phyloP scores from a whole-genome alignment of 306 rosid genomes.

The Ochetophila trinervis region DNA sequence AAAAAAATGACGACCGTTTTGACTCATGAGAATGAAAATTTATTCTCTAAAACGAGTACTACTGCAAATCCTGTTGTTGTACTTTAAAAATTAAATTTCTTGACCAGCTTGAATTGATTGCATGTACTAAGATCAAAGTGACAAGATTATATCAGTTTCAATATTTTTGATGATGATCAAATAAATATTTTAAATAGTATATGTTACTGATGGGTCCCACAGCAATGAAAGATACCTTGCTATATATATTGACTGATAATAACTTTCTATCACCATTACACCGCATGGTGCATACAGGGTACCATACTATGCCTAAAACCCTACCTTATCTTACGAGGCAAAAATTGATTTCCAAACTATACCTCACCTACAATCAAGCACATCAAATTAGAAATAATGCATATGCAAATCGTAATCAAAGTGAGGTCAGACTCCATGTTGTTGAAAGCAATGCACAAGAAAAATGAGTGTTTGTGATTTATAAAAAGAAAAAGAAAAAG shows the following conservation, averaged over 20 bases:
- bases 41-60: no score
- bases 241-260: slow-evolving; percentile 5
- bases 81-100: no score
- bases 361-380: not conserved
- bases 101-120: no score
- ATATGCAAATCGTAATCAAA: not conserved
- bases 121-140: no score
- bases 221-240: slow-evolving; percentile 1
- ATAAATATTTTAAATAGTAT: no score
- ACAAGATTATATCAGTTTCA: no score
- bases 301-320: slow-evolving; percentile 4
- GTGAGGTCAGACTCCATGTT: not conserved
- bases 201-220: no score
- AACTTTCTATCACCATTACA: slow-evolving; percentile 10
- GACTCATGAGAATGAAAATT: no score
- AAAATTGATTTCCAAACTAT: slow-evolving; percentile 9
- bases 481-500: not conserved
- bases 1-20: no score
- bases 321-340: not conserved
- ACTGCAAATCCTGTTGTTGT: no score
- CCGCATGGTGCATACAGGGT: not conserved
- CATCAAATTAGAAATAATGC: not conserved
- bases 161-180: no score
- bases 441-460: slow-evolving; percentile 16
- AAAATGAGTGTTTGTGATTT: not conserved